Conservation (phyloP, 2,329 filamentous ascomycete genomes). For the Pyricularia sp. region DNA sequence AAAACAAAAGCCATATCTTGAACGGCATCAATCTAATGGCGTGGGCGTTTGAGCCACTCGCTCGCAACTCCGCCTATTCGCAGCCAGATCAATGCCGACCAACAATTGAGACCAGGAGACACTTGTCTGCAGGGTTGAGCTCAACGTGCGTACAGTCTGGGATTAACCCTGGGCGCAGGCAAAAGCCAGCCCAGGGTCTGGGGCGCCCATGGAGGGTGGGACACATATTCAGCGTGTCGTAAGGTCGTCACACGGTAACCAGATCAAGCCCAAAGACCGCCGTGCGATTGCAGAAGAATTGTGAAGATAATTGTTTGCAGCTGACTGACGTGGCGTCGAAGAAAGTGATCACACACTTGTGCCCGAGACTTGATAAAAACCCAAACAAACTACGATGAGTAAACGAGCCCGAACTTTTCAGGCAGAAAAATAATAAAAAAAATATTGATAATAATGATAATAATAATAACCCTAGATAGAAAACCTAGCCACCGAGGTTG, state of each 20-base stretch:
- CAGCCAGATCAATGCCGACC: neutral
- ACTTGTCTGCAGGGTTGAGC: neutral
- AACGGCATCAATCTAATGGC: neutral
- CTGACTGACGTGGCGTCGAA: neutral
- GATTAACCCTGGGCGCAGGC: neutral
- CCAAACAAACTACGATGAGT: neutral
- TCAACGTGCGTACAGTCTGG: neutral
- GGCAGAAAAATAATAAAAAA: neutral
- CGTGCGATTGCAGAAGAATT: neutral
- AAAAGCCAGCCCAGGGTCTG: neutral
- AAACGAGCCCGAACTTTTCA: neutral
- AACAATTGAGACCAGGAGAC: neutral
- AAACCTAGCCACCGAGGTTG: neutral
- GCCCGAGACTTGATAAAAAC: neutral
- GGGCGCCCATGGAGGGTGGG: neutral
- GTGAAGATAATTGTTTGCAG: neutral
- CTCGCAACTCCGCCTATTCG: neutral
- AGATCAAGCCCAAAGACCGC: neutral
- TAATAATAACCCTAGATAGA: neutral
- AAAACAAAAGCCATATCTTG: neutral
- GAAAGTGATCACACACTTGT: neutral
- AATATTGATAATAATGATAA: too few species aligned
- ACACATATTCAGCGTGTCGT: neutral
- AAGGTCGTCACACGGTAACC: neutral
- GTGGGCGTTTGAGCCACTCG: neutral